Evolutionary conservation across 225 moss, liverwort and hornwort genomes (phyloP).

Genomic region (Ulota crispa): DNA sequence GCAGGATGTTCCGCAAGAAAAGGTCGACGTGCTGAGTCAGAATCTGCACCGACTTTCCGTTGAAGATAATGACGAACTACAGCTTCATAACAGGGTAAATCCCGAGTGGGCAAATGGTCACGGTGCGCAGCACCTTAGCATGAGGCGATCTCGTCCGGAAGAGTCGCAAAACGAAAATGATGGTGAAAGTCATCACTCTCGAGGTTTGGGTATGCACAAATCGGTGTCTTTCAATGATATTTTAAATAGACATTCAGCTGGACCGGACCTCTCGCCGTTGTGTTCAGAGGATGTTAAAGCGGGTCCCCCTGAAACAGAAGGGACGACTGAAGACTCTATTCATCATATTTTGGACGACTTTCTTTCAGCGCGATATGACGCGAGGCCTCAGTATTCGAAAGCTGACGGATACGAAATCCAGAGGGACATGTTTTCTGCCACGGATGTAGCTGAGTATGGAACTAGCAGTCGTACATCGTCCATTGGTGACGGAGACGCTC

Average conservation of each 20-base stretch:
- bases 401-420: conserved; percentile 49
- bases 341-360: conserved; percentile 51
- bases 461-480: conserved; percentile 70
- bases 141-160: conserved; percentile 38
- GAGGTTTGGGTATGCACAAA: conserved; percentile 23
- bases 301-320: conserved; percentile 22
- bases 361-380: conserved; percentile 47
- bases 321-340: conserved; percentile 38
- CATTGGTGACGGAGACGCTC: conserved; percentile 61
- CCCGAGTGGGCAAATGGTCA: conserved; percentile 34
- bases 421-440: conserved; percentile 48
- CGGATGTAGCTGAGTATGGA: conserved; percentile 57
- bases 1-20: conserved; percentile 33
- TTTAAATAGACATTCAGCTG: conserved; percentile 14
- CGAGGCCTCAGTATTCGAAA: conserved; percentile 33
- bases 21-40: conserved; percentile 34
- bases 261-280: conserved; percentile 24
- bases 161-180: conserved; percentile 26
- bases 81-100: conserved; percentile 22
- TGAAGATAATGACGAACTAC: conserved; percentile 40
- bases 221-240: conserved; percentile 35
- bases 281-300: conserved; percentile 40
- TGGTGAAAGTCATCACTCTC: conserved; percentile 31
- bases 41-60: conserved; percentile 41
- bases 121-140: conserved; percentile 29